Evolutionary conservation across 176 grass and related monocot genomes (phyloP).

Genomic region (Aegilops sharonensis): DNA sequence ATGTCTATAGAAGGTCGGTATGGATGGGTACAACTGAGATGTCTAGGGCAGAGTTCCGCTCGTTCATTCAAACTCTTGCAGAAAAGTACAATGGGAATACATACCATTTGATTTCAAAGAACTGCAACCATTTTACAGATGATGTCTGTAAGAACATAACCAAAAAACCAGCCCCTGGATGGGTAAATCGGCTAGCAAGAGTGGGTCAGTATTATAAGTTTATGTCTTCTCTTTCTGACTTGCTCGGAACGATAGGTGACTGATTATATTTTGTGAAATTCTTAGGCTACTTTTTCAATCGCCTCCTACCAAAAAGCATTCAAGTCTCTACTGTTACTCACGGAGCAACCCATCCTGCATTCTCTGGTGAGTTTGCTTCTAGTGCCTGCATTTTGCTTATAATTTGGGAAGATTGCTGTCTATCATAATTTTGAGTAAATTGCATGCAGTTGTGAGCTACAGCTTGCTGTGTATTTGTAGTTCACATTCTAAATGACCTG

Average conservation of each 20-base stretch:
- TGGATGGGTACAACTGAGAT: conserved; percentile 61
- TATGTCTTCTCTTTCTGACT: neutral
- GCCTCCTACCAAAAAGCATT: conserved; percentile 75
- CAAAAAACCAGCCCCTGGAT: conserved; percentile 56
- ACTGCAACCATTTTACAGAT: conserved; percentile 90
- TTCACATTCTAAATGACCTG: conserved; percentile 8
- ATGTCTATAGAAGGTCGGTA: conserved; percentile 60
- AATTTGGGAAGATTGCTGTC: neutral
- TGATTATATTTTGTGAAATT: conserved; percentile 26
- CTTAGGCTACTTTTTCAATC: conserved; percentile 78
- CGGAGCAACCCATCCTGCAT: conserved; percentile 49
- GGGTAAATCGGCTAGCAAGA: conserved; percentile 89
- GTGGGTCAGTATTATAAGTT: conserved; percentile 48
- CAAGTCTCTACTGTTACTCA: conserved; percentile 68
- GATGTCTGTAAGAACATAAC: conserved; percentile 62
- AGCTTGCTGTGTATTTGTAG: neutral
- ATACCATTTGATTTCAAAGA: conserved; percentile 80
- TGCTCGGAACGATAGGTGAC: neutral
- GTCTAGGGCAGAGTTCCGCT: conserved; percentile 61
- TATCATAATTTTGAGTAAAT: neutral
- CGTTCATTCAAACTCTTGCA: conserved; percentile 60
- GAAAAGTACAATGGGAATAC: conserved; percentile 67
- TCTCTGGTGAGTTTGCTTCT: conserved; percentile 53
- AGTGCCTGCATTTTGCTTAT: neutral
- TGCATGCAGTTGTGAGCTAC: neutral